Evolutionary conservation across 257 asterid species (phyloP), one percentile per base, ranked within the genome.

Genomic region (Ballota nigra): DNA sequence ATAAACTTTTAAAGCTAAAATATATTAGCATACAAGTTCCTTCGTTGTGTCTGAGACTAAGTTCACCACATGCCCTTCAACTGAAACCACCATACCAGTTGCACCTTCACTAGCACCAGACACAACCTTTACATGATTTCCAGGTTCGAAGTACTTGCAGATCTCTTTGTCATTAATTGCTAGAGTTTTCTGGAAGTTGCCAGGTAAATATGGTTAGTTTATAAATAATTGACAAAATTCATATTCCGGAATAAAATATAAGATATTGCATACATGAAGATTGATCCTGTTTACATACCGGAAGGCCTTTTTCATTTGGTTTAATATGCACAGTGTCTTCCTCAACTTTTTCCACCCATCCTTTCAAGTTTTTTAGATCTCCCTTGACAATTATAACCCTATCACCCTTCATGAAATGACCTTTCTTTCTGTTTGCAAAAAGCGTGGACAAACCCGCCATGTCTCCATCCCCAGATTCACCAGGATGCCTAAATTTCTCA

Each of bases 61-160:
- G 82, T 92, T 88, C 66, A 95, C 99, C 77, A 95, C 92, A 79
- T 95, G 99, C 28, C 97, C 96, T 84, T 95, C 90, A 71, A 95
- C 95, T 9, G 98, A 89, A 72, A 89, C 98, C 56, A 92, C 99
- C 99, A 95, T 92, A 33, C 99, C 98, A 47, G 98, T 95, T 18
- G 97, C 98, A 77, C 99, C 99, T 82, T 92, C 99, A 3, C 88
- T 77, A 60, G 96, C 88, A 70, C 99, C 99, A 68, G 98, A 75
- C 51, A 86, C 96, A 76, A 95, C 96, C 81, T 95, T 95, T 15
- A 95, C 97, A 68, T 92, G 98, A 80, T 95, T 89, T 80, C 98
- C 99, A 65, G 88, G 92, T 66, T 95, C 95, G 72, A 95, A 95
- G 79, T 92, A 95, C 80, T 95, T 95, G 88, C 98, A 95, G 13